Evolutionary conservation across 768 basidiomycete species (phyloP).

Genomic region (Podaxis sp.): DNA sequence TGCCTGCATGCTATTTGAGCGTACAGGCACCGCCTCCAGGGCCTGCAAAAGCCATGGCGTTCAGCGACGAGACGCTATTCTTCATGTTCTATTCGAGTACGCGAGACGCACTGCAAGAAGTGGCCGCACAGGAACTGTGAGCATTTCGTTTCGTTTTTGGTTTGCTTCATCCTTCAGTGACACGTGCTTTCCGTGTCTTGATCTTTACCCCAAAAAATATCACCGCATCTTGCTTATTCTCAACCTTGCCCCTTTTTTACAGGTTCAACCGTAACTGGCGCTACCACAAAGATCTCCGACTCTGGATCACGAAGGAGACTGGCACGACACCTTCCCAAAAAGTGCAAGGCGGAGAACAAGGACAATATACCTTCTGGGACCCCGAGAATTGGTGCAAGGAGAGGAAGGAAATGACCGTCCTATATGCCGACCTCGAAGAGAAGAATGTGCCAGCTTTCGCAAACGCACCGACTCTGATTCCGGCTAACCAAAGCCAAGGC

Average conservation of each 20-base stretch:
- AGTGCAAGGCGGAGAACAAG: constrained; percentile 80
- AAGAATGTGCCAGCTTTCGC: constrained; percentile 65
- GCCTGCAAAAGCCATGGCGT: constrained; percentile 74
- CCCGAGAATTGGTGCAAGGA: constrained; percentile 77
- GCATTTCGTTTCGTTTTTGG: constrained; percentile 32
- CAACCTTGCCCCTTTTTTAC: constrained; percentile 14
- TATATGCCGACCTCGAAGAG: constrained; percentile 75
- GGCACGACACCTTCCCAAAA: constrained; percentile 75
- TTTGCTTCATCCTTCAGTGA: background rate
- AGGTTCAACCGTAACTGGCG: constrained; percentile 96
- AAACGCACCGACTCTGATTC: constrained; percentile 37
- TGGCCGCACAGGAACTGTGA: constrained; percentile 93
- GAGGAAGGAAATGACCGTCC: constrained; percentile 74
- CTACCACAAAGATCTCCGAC: constrained; percentile 87
- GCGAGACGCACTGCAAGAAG: constrained; percentile 89
- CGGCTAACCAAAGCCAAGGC: constrained; percentile 15
- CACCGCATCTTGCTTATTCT: background rate
- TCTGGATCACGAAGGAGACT: constrained; percentile 87
- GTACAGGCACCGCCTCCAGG: constrained; percentile 87
- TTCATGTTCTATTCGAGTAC: constrained; percentile 98
- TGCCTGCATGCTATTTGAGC: constrained; percentile 86
- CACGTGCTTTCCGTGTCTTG: constrained; percentile 12
- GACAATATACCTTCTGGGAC: constrained; percentile 90
- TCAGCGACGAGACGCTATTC: constrained; percentile 95
- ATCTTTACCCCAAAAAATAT: background rate